Percentiles rank a stretch among this genome's conserved stretches.
phyloP scores from a whole-genome alignment of 129 eudicot species.

The Helianthus annuus region DNA sequence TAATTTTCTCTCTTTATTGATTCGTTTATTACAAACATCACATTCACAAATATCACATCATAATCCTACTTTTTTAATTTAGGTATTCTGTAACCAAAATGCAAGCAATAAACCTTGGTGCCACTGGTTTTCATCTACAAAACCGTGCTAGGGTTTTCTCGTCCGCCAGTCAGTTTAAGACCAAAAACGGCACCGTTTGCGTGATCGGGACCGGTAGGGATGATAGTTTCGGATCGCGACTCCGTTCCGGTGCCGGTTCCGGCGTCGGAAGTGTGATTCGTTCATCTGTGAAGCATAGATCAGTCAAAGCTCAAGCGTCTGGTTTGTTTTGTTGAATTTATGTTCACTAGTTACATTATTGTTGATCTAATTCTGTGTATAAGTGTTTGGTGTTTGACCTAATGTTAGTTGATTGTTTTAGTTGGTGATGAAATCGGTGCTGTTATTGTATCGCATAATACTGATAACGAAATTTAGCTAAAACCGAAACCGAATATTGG shows the following conservation, averaged over 20 bases:
- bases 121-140: slow-evolving; percentile 36
- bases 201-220: slow-evolving; percentile 27
- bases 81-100: slow-evolving; percentile 34
- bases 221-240: slow-evolving; percentile 36
- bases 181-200: slow-evolving; percentile 14
- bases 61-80: slow-evolving; percentile 26
- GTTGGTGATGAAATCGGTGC: too few species aligned
- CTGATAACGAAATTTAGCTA: too few species aligned
- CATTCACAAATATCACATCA: neutral
- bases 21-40: slow-evolving; percentile 13
- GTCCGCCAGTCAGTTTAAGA: slow-evolving; percentile 24
- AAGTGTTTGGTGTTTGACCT: slow-evolving; percentile 22
- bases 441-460: too few species aligned
- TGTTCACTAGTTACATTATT: neutral
- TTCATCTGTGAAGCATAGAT: slow-evolving; percentile 64
- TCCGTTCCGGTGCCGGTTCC: slow-evolving; percentile 35
- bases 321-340: slow-evolving; percentile 39
- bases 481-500: too few species aligned
- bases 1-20: neutral
- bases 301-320: slow-evolving; percentile 69
- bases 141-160: slow-evolving; percentile 40
- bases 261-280: slow-evolving; percentile 36
- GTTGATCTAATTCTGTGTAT: neutral
- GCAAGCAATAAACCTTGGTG: slow-evolving; percentile 51
- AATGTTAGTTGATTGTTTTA: slow-evolving; percentile 2